A percentile compares a stretch with the other conserved stretches of the same genome.
Conservation (phyloP, 179 eudicot genomes). For the Vitellaria paradoxa region DNA sequence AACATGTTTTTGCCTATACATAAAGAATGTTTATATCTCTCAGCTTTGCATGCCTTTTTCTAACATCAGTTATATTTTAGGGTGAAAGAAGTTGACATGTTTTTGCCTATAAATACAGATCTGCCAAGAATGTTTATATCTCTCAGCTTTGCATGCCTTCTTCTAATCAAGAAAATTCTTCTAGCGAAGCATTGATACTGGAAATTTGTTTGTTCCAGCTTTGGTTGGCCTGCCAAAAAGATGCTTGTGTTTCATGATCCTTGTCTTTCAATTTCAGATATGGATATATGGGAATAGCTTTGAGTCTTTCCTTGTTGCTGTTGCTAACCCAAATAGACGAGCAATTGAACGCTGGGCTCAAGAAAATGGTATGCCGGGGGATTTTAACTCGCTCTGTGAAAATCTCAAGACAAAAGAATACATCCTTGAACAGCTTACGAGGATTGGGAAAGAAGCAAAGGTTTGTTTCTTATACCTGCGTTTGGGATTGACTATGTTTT, state of each 20-base stretch:
- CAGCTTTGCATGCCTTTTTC: too few species aligned
- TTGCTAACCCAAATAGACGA: slow-evolving; percentile 68
- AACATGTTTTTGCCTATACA: background rate
- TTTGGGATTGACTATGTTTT: background rate
- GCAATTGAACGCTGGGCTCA: slow-evolving; percentile 72
- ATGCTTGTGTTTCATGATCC: background rate
- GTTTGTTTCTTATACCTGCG: slow-evolving; percentile 26
- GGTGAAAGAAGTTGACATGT: background rate
- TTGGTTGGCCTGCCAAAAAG: background rate
- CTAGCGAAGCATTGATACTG: background rate
- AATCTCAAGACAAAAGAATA: slow-evolving; percentile 67
- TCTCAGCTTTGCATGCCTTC: background rate
- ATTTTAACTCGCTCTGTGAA: slow-evolving; percentile 59
- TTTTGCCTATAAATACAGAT: background rate
- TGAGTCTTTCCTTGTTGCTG: slow-evolving; percentile 81
- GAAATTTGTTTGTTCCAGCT: background rate
- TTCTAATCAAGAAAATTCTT: background rate
- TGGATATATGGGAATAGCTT: slow-evolving; percentile 95
- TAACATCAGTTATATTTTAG: too few species aligned
- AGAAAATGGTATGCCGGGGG: slow-evolving; percentile 53
- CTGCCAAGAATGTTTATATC: background rate
- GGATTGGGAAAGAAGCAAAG: slow-evolving; percentile 83
- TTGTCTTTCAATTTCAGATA: slow-evolving; percentile 47
- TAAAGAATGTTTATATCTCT: background rate
- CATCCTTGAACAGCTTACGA: slow-evolving; percentile 60